These are phyloP conservation scores for Glaciozyma martinii DNA, from an alignment of 768 basidiomycete genomes.

Conservation along the genomic window DNA sequence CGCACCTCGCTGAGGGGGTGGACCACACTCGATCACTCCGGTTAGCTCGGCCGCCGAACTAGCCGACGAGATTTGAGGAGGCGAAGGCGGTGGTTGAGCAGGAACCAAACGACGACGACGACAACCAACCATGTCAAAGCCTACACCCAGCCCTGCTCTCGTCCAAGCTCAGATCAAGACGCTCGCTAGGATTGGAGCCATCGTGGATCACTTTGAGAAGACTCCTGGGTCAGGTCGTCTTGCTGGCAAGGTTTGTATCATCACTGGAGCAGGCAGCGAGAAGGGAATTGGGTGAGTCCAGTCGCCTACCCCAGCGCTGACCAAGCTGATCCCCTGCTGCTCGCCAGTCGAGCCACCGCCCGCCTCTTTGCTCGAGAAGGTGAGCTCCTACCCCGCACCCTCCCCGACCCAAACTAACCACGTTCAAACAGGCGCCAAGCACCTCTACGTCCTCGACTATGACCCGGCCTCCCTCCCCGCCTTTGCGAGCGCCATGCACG, in stretches of 20 bases:
- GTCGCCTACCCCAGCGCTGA: background rate
- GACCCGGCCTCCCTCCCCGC: conserved; percentile 58
- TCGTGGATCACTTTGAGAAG: conserved; percentile 57
- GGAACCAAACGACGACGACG: too few relatives aligned
- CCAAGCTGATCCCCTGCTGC: background rate
- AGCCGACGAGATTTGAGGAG: too few relatives aligned
- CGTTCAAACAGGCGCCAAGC: conserved; percentile 53
- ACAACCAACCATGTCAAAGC: too few relatives aligned
- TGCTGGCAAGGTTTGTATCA: conserved; percentile 68
- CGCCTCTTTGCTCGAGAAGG: conserved; percentile 73
- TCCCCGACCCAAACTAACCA: conserved; percentile 14
- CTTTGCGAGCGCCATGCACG: conserved; percentile 59
- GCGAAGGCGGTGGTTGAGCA: too few relatives aligned
- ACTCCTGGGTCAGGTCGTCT: conserved; percentile 53
- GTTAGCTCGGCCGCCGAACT: too few relatives aligned
- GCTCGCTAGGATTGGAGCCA: conserved; percentile 55
- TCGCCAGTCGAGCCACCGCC: conserved; percentile 32
- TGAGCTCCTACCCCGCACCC: conserved; percentile 34
- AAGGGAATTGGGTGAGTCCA: conserved; percentile 79
- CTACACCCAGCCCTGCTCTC: background rate
- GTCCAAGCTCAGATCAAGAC: conserved; percentile 44
- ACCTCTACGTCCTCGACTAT: conserved; percentile 69
- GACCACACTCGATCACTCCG: too few relatives aligned
- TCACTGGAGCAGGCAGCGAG: conserved; percentile 78
- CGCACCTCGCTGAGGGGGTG: too few relatives aligned